These are phyloP conservation scores for Cyclotella atomus DNA, from an alignment of 108 stramenopile species.

Conservation along the genomic window DNA sequence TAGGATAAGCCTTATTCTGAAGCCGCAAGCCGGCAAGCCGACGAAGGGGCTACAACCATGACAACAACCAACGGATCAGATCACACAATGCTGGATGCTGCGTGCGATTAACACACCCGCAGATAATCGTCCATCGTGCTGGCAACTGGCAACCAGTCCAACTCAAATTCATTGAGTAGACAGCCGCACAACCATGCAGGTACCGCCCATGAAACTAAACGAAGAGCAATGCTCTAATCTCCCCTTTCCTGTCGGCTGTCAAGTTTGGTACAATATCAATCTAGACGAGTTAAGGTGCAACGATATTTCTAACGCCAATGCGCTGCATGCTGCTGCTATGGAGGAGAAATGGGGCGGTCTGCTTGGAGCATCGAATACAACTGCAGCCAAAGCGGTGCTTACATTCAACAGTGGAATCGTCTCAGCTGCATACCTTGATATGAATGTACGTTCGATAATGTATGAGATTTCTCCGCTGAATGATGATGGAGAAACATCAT, in stretches of 20 bases:
- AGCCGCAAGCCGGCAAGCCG: too few species aligned
- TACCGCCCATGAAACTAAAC: slow-evolving; percentile 14
- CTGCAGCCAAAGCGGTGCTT: background rate
- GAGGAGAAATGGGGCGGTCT: background rate
- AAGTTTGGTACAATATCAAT: background rate
- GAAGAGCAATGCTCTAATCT: slow-evolving; percentile 1
- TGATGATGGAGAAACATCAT: background rate
- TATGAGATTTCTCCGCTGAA: background rate
- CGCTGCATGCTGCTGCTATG: background rate
- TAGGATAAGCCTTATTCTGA: too few species aligned
- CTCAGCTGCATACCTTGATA: background rate
- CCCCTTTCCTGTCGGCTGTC: background rate
- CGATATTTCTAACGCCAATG: background rate
- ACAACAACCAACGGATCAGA: too few species aligned
- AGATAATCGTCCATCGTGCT: too few species aligned
- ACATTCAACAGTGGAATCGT: background rate
- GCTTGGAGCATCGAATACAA: background rate
- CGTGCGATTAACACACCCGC: too few species aligned
- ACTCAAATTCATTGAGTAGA: too few species aligned
- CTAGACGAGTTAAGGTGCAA: too few species aligned
- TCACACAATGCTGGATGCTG: too few species aligned
- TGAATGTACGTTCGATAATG: background rate
- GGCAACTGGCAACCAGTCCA: too few species aligned
- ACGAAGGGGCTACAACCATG: too few species aligned
- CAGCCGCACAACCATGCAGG: too few species aligned